phyloP scores from a whole-genome alignment of 2,329 filamentous ascomycete genomes.

The Alternaria gansuensis region DNA sequence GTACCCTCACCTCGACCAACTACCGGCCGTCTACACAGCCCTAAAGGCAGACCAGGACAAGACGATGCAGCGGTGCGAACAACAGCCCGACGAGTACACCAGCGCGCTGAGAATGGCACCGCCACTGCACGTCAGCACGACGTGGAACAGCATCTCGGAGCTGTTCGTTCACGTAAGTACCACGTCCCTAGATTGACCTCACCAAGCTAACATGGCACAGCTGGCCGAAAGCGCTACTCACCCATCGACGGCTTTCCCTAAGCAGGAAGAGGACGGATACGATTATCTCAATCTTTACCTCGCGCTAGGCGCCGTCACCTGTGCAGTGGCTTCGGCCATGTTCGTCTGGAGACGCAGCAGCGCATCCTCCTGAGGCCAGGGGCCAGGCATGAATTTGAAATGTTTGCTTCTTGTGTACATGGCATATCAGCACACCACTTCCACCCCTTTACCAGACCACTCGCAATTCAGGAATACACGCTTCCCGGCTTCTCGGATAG shows the following conservation, averaged over 20 bases:
- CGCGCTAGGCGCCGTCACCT: slow-evolving; percentile 75
- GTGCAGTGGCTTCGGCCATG: slow-evolving; percentile 65
- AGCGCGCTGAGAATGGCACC: slow-evolving; percentile 84
- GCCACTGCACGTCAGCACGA: slow-evolving; percentile 92
- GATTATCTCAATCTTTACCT: slow-evolving; percentile 88
- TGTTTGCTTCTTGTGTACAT: slow-evolving; percentile 11
- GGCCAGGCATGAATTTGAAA: slow-evolving; percentile 2
- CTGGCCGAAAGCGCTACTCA: slow-evolving; percentile 92
- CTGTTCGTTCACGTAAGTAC: slow-evolving; percentile 77
- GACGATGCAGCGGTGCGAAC: slow-evolving; percentile 92
- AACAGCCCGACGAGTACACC: slow-evolving; percentile 88
- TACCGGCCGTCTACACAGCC: slow-evolving; percentile 91
- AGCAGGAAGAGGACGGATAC: slow-evolving; percentile 80
- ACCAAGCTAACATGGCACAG: slow-evolving; percentile 40
- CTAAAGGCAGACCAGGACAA: slow-evolving; percentile 96
- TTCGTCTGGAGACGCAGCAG: slow-evolving; percentile 66
- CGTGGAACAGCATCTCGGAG: slow-evolving; percentile 92
- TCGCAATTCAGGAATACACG: background rate
- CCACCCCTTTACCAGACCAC: slow-evolving; percentile 2
- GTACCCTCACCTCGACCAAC: slow-evolving; percentile 83
- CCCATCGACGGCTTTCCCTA: slow-evolving; percentile 87
- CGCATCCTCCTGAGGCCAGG: slow-evolving; percentile 15
- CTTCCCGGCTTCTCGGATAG: background rate
- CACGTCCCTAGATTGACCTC: background rate
- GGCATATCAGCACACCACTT: slow-evolving; percentile 1